Percentiles rank a stretch among this genome's conserved stretches.
These are phyloP conservation scores for Clonostachys solani DNA, from an alignment of 2,329 filamentous ascomycete genomes.

Conservation along the genomic window DNA sequence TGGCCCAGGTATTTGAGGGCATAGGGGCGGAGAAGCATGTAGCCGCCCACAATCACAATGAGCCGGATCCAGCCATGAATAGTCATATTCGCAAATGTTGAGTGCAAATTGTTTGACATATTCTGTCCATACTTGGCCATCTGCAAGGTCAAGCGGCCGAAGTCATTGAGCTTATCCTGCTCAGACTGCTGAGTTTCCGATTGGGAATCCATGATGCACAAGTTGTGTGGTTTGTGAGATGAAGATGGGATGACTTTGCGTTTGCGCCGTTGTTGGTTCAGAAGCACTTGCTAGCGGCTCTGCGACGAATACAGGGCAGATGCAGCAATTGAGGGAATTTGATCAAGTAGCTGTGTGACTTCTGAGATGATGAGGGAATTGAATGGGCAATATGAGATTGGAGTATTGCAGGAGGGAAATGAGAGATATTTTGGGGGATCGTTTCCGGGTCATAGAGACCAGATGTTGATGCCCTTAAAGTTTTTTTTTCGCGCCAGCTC, in stretches of 20 bases:
- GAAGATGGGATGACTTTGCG: too few species aligned
- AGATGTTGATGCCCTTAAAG: too few species aligned
- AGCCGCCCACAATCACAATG: constrained; percentile 66
- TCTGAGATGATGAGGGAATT: too few species aligned
- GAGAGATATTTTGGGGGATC: too few species aligned
- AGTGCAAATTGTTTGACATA: constrained; percentile 41
- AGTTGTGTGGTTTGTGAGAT: background rate
- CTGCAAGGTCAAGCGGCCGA: constrained; percentile 24
- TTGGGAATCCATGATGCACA: background rate
- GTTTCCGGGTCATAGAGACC: too few species aligned
- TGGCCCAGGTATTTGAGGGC: constrained; percentile 63
- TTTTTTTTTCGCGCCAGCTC: background rate
- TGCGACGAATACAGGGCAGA: too few species aligned
- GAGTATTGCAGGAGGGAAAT: too few species aligned
- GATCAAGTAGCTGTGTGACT: too few species aligned
- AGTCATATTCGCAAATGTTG: constrained; percentile 45
- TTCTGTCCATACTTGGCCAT: constrained; percentile 29
- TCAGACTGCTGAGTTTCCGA: constrained; percentile 7
- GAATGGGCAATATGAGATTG: too few species aligned
- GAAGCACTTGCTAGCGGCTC: too few species aligned
- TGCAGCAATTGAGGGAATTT: too few species aligned
- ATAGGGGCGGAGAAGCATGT: constrained; percentile 70
- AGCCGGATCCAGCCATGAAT: constrained; percentile 61
- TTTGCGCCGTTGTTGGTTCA: too few species aligned
- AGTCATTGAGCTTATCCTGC: constrained; percentile 19